These are phyloP conservation scores for Micractinium sp. DNA, from an alignment of 139 green algal species.

Conservation along the genomic window DNA sequence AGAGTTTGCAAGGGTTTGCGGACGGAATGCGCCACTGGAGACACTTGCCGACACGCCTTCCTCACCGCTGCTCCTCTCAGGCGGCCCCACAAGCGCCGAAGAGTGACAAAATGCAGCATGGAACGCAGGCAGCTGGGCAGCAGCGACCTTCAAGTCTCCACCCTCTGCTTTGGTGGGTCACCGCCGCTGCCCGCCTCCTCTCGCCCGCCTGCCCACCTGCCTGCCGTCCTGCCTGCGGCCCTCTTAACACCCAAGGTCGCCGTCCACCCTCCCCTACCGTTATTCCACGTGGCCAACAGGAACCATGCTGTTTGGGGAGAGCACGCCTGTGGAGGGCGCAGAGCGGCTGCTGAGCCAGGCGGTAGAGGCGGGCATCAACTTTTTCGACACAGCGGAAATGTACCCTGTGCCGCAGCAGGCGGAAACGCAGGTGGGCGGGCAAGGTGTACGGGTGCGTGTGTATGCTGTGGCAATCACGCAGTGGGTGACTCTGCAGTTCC, in stretches of 20 bases:
- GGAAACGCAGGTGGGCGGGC: constrained; percentile 49
- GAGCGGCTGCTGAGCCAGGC: constrained; percentile 61
- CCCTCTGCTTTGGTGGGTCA: constrained; percentile 61
- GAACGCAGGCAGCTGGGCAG: constrained; percentile 37
- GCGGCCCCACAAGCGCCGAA: not conserved
- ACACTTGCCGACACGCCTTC: not conserved
- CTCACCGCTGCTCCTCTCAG: not conserved
- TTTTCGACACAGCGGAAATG: constrained; percentile 88
- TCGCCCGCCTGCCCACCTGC: not conserved
- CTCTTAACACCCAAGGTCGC: no score
- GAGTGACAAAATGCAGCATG: not conserved
- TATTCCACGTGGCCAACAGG: constrained; percentile 51
- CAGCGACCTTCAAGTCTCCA: constrained; percentile 45
- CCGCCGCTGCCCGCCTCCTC: not conserved
- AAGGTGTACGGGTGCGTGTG: not conserved
- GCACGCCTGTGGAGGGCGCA: constrained; percentile 48
- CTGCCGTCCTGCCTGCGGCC: no score
- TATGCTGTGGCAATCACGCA: no score
- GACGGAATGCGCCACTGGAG: not conserved
- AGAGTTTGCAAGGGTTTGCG: not conserved
- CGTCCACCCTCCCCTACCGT: no score
- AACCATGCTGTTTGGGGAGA: constrained; percentile 92
- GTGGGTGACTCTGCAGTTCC: not conserved
- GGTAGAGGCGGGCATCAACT: constrained; percentile 75
- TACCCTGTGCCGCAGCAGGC: constrained; percentile 89